Evolutionary conservation across 805 yeast genomes (phyloP).

Genomic region (Starmerella khaoyaiensis): DNA sequence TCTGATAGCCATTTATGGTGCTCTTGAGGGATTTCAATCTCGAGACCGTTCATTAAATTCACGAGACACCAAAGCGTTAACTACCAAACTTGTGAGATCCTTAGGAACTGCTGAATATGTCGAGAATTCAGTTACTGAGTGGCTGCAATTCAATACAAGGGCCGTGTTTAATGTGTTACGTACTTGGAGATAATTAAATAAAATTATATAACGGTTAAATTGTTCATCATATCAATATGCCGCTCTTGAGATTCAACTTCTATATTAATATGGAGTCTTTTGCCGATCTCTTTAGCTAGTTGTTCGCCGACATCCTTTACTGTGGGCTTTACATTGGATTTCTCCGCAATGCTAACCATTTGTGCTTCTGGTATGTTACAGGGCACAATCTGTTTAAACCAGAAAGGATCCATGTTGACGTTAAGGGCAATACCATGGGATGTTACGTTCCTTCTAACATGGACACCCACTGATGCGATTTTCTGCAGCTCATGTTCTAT

Average conservation of each 20-base stretch:
- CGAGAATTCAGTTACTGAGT: slow-evolving; percentile 58
- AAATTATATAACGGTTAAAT: no score
- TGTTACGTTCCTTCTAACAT: slow-evolving; percentile 69
- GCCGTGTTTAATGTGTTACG: slow-evolving; percentile 48
- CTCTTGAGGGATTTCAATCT: slow-evolving; percentile 63
- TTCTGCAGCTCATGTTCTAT: slow-evolving; percentile 36
- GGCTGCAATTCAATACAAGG: slow-evolving; percentile 56
- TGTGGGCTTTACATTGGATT: slow-evolving; percentile 6
- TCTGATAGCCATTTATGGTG: slow-evolving; percentile 55
- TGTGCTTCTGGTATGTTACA: slow-evolving; percentile 74
- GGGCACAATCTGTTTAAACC: slow-evolving; percentile 59
- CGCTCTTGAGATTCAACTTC: not conserved
- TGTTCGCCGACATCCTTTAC: slow-evolving; percentile 33
- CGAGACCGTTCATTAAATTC: slow-evolving; percentile 51
- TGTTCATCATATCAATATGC: no score
- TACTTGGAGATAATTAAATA: slow-evolving; percentile 9
- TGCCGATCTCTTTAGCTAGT: slow-evolving; percentile 30
- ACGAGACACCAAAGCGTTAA: slow-evolving; percentile 49
- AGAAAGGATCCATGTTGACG: slow-evolving; percentile 56
- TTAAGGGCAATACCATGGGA: slow-evolving; percentile 85
- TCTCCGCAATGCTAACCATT: slow-evolving; percentile 30
- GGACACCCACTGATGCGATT: slow-evolving; percentile 82
- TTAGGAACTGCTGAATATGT: slow-evolving; percentile 45
- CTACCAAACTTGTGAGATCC: slow-evolving; percentile 43
- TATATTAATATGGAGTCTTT: slow-evolving; percentile 1